phyloP scores from a whole-genome alignment of 2,329 filamentous ascomycete species.

The Aurifilum marmelostoma region DNA sequence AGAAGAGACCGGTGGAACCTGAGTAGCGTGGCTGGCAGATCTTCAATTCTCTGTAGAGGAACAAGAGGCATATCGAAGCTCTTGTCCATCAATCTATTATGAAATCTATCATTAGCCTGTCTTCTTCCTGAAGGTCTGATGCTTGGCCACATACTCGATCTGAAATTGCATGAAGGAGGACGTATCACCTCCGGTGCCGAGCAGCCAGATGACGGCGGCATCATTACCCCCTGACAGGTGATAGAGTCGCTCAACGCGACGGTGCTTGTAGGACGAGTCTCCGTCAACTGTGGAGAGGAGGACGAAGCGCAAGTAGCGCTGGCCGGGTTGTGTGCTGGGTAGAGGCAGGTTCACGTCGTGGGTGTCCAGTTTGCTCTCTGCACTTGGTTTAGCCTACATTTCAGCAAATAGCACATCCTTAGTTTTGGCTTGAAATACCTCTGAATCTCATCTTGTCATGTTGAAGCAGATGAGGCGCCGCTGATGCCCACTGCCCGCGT shows the following conservation, averaged over 20 bases:
- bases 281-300: constrained; percentile 46
- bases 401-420: background rate
- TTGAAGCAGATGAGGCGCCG: constrained; percentile 36
- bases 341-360: constrained; percentile 52
- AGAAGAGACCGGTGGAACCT: constrained; percentile 41
- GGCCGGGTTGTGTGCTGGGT: constrained; percentile 19
- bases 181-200: constrained; percentile 40
- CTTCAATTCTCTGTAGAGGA: constrained; percentile 43
- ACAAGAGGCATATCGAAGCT: constrained; percentile 45
- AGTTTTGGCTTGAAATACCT: constrained; percentile 21
- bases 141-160: constrained; percentile 41
- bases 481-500: constrained; percentile 42
- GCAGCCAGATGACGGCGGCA: constrained; percentile 49
- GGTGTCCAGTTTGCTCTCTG: constrained; percentile 47
- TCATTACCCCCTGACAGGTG: constrained; percentile 45
- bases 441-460: constrained; percentile 33
- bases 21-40: constrained; percentile 44
- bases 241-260: constrained; percentile 46
- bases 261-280: constrained; percentile 32
- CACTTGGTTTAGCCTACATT: constrained; percentile 13
- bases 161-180: constrained; percentile 48
- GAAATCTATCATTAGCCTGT: background rate
- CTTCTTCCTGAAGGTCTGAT: background rate
- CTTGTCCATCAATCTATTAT: constrained; percentile 39
- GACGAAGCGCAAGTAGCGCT: constrained; percentile 41